A percentile compares a stretch with the other conserved stretches of the same genome.
Conservation (phyloP, 2,329 filamentous ascomycete species). For the Aspergillus oerlinghausenensis region DNA sequence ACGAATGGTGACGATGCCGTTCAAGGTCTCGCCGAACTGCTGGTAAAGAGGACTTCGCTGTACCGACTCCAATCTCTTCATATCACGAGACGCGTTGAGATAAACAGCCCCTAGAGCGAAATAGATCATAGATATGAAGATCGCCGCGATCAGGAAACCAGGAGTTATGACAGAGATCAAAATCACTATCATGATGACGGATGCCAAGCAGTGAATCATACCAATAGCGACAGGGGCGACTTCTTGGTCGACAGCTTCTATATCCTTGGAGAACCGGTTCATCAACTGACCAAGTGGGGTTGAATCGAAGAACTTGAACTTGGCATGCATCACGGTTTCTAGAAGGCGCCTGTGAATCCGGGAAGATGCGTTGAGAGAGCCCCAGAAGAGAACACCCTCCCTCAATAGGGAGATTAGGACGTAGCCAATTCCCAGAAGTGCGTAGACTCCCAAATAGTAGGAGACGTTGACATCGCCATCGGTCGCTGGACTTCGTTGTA, state of each 20-base stretch:
- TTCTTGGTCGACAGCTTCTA: conserved; percentile 92
- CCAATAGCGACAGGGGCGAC: conserved; percentile 87
- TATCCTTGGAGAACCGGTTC: conserved; percentile 97
- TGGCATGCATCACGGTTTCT: conserved; percentile 74
- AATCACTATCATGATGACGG: conserved; percentile 76
- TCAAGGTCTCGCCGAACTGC: conserved; percentile 93
- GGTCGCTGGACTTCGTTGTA: conserved; percentile 11
- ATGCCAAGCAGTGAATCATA: conserved; percentile 61
- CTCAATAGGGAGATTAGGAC: conserved; percentile 76
- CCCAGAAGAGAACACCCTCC: conserved; percentile 86
- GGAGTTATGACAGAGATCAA: conserved; percentile 88
- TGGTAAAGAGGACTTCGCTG: conserved; percentile 94
- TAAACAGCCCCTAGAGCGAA: conserved; percentile 82
- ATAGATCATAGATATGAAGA: conserved; percentile 81
- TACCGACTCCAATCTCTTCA: conserved; percentile 91
- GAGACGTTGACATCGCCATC: conserved; percentile 63
- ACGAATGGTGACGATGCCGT: conserved; percentile 92
- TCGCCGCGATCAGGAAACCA: conserved; percentile 77
- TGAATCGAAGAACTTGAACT: conserved; percentile 96
- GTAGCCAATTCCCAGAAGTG: conserved; percentile 70
- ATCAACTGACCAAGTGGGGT: conserved; percentile 94
- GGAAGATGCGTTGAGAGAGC: conserved; percentile 82
- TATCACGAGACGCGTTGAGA: conserved; percentile 83
- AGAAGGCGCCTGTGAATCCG: conserved; percentile 78
- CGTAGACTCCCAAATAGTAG: conserved; percentile 83